Conservation (phyloP, 768 basidiomycete species). For the Terana coerulea region DNA sequence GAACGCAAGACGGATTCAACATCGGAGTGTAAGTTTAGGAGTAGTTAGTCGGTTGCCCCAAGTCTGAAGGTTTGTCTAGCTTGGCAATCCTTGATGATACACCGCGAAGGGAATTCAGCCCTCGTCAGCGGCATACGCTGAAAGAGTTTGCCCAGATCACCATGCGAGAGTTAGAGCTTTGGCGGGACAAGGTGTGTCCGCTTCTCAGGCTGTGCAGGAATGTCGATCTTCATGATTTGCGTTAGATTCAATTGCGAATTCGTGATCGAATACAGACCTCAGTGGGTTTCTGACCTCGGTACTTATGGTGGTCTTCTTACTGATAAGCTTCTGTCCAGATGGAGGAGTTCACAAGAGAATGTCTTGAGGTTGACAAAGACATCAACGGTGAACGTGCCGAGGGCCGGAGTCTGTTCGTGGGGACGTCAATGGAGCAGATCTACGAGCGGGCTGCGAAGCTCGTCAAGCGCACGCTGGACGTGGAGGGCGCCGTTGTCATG, state of each 20-base stretch:
- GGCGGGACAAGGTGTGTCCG: constrained; percentile 77
- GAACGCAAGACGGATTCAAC: constrained; percentile 88
- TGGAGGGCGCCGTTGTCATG: constrained; percentile 89
- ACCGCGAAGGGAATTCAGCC: constrained; percentile 81
- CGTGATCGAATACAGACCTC: constrained; percentile 91
- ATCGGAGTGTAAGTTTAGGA: constrained; percentile 70
- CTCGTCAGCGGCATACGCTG: constrained; percentile 84
- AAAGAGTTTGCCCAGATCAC: constrained; percentile 95
- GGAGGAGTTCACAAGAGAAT: constrained; percentile 95
- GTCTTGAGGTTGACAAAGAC: constrained; percentile 82
- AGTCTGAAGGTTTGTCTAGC: too few species aligned
- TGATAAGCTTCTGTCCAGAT: constrained; percentile 46
- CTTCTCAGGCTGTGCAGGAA: background rate
- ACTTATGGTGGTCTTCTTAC: background rate
- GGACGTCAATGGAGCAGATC: constrained; percentile 75
- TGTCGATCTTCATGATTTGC: background rate
- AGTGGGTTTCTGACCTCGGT: constrained; percentile 29
- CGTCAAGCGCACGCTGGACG: constrained; percentile 85
- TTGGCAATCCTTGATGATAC: constrained; percentile 82
- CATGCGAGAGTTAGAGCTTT: constrained; percentile 94
- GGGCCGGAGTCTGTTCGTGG: constrained; percentile 22
- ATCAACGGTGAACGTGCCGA: constrained; percentile 35
- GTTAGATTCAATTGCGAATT: constrained; percentile 89
- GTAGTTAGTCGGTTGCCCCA: too few species aligned
- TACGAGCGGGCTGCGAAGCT: constrained; percentile 89